Evolutionary conservation across 2,329 filamentous ascomycete genomes (phyloP), one percentile per base, ranked within the genome.

Genomic region (Xylaria arbuscula): DNA sequence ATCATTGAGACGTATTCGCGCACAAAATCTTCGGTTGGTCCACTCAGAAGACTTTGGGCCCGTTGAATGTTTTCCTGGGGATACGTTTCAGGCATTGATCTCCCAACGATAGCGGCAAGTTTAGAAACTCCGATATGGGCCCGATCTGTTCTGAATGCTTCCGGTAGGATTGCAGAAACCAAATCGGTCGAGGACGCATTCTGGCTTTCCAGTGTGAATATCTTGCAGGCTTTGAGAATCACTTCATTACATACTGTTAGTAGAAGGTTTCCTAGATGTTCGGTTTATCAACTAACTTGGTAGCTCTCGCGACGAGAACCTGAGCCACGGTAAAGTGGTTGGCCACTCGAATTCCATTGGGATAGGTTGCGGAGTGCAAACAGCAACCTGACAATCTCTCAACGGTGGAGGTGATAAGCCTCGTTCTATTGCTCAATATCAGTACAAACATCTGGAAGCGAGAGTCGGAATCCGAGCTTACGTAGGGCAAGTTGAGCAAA

Each of bases 71-170:
- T 50, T 19, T 67, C 59, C 24, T 67, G 13, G 22, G 59, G 24
- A 11, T 62, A 67, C 2, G 2, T 45, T 59, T 67, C 64, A 9
- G 64, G 64, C 64, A 67, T 67, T 54, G 59, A 62, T 59, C 19
- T 54, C 36, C 54, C 59, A 24, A 62, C 58, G n/a, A 67, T 24
- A 54, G 58, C 45, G 9, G 64, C 58, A 19, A 67, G 36, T 32
- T 58, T 51, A 38, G 64, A 67, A 38, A 62, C 54, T 45, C 59
- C 24, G 42, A 58, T 34, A 38, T 54, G 47, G 8, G 53, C 42
- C 15, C 34, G 45, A 38, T 62, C 19, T 38, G 38, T 42, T 62
- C 34, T 22, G n/a, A 50, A 3, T 34, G 15, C 28, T 45, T 17
- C 8, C 19, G 32, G 36, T 28, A 61, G 28, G 40, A 57, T 48